These are phyloP conservation scores for Penicillium janthinellum DNA, from an alignment of 2,329 filamentous ascomycete species.

Conservation along the genomic window DNA sequence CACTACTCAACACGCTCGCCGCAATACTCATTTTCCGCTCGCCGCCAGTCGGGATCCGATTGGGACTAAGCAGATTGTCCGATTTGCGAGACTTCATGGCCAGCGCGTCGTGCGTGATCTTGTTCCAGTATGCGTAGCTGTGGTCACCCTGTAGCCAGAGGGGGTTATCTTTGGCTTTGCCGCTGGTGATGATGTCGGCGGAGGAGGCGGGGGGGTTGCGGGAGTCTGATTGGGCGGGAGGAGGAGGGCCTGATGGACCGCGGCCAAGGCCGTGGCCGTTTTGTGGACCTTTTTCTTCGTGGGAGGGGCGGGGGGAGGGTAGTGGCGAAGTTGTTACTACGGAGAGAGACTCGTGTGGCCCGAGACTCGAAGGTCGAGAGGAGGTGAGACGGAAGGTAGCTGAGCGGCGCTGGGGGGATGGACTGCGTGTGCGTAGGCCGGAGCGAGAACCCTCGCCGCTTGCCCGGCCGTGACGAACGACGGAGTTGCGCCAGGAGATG, in stretches of 20 bases:
- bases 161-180: constrained; percentile 41
- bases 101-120: constrained; percentile 42
- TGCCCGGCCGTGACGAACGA: constrained; percentile 56
- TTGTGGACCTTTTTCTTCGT: constrained; percentile 22
- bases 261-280: background rate
- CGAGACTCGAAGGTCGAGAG: constrained; percentile 27
- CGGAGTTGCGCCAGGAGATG: constrained; percentile 79
- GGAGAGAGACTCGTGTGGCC: constrained; percentile 32
- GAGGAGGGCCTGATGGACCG: background rate
- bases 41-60: constrained; percentile 22
- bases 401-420: constrained; percentile 50
- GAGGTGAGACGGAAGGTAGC: constrained; percentile 18
- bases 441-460: constrained; percentile 48
- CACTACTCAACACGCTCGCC: constrained; percentile 61
- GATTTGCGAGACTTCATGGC: constrained; percentile 31
- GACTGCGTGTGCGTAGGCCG: constrained; percentile 44
- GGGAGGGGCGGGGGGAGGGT: constrained; percentile 27
- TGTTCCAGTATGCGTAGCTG: constrained; percentile 58
- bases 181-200: constrained; percentile 27
- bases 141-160: constrained; percentile 55
- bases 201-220: constrained; percentile 18
- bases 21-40: constrained; percentile 45
- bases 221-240: background rate
- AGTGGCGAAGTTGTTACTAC: constrained; percentile 32
- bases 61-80: constrained; percentile 23